Conservation (phyloP, 805 yeast species). For the Brettanomyces sp. region DNA sequence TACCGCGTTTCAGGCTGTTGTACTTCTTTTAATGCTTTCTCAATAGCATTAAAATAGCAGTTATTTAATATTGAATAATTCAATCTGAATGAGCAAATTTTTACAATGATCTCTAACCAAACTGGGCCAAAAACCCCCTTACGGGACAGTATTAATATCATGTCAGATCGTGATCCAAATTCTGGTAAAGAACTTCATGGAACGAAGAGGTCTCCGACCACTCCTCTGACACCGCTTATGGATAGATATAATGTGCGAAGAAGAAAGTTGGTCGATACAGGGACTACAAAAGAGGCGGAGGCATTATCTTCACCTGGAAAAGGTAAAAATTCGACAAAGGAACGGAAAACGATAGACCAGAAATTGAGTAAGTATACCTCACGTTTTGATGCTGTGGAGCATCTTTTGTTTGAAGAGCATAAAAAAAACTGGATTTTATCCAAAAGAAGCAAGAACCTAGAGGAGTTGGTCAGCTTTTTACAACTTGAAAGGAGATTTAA, state of each 20-base stretch:
- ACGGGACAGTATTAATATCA: too few species aligned
- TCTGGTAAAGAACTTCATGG: neutral
- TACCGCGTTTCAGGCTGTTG: too few species aligned
- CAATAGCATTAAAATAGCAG: too few species aligned
- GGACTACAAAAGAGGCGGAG: neutral
- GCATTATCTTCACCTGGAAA: neutral
- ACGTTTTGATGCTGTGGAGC: too few species aligned
- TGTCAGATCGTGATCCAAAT: too few species aligned
- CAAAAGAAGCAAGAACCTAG: conserved; percentile 6
- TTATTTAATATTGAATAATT: too few species aligned
- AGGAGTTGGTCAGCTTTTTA: conserved; percentile 11
- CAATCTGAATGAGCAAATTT: too few species aligned
- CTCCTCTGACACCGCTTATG: conserved; percentile 23
- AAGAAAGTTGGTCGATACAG: conserved; percentile 11
- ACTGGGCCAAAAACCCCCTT: neutral
- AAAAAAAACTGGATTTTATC: conserved; percentile 13
- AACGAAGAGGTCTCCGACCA: conserved; percentile 23
- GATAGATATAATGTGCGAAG: conserved; percentile 18
- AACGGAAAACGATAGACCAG: too few species aligned
- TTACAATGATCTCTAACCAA: too few species aligned
- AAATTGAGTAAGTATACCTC: too few species aligned
- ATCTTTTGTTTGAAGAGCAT: conserved; percentile 3
- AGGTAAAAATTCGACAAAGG: neutral
- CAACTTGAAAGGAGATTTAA: conserved; percentile 11
- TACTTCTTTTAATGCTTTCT: too few species aligned